These are phyloP conservation scores for Pestalotiopsis fici DNA, from an alignment of 2,329 filamentous ascomycete species.

Conservation along the genomic window DNA sequence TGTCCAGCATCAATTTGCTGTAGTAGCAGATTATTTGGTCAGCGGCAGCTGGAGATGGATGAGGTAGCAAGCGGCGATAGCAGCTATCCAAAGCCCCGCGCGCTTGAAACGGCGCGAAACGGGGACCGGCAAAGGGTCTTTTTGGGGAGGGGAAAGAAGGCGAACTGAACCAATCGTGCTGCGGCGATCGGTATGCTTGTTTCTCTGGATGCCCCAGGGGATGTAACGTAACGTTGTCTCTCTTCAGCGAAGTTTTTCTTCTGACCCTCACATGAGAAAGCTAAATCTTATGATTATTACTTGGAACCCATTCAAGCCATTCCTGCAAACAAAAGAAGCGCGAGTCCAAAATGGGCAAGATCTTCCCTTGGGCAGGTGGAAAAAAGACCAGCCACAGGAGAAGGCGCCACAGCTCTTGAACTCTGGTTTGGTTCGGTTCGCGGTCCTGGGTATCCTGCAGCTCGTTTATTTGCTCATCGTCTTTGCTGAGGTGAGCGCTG, in stretches of 20 bases:
- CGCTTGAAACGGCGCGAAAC: neutral
- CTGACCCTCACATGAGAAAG: neutral
- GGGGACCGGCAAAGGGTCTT: neutral
- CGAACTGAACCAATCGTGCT: neutral
- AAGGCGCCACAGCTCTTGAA: neutral
- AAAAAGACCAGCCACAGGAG: neutral
- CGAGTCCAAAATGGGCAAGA: neutral
- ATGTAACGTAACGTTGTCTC: conserved; percentile 6
- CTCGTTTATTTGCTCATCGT: neutral
- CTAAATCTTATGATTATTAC: neutral
- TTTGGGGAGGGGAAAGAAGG: neutral
- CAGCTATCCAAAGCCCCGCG: too few relatives aligned
- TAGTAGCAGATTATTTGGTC: too few relatives aligned
- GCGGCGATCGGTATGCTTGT: neutral
- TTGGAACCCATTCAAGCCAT: neutral
- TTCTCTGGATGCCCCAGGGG: neutral
- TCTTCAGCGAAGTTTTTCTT: neutral
- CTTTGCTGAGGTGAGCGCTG: neutral
- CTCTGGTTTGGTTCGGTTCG: neutral
- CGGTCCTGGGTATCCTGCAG: too few relatives aligned
- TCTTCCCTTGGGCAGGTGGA: neutral
- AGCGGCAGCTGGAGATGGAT: too few relatives aligned
- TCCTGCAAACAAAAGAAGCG: neutral
- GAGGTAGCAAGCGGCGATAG: too few relatives aligned
- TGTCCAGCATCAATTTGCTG: too few relatives aligned